Evolutionary conservation across 305 asterid genomes (phyloP), one percentile per base, ranked within the genome.

Genomic region (Fraxinus platypoda): DNA sequence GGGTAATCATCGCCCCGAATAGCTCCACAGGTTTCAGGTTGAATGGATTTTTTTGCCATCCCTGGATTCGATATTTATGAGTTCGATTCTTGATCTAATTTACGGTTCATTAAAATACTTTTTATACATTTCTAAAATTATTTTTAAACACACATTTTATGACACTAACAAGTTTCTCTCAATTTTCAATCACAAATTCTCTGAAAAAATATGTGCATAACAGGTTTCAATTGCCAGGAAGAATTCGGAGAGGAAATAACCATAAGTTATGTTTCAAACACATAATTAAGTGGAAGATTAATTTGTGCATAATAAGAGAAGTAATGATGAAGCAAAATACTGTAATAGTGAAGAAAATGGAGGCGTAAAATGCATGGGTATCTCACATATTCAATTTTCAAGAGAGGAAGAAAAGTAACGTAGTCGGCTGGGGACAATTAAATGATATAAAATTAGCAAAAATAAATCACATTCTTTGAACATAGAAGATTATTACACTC

Each of bases 311-410:
- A 35, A 37, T n/a, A 74, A 38, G 28, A 38, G 78, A 38, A 35
- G 78, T 74, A 21, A 74, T 21, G 54, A 74, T 74, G 52, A 74
- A 74, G 78, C 78, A 74, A 74, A 74, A 23, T 57, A 74, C 26
- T 1, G 26, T 34, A 73, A 23, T 23, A 2, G 15, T 62, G 13
- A 7, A 7, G 28, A 62, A 1, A 62, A 62, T 9, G 31, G 71
- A n/a, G n/a, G n/a, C n/a, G n/a, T n/a, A n/a, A n/a, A n/a, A n/a
- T n/a, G n/a, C n/a, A n/a, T n/a, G n/a, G n/a, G n/a, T n/a, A n/a
- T n/a, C n/a, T n/a, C n/a, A n/a, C n/a, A n/a, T n/a, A n/a, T n/a
- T 66, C 74, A 25, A 26, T 25, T 66, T 12, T 66, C 74, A 66
- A 26, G 74, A 66, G 37, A 66, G 74, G 35, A 66, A 66, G 37